phyloP scores from a whole-genome alignment of 2,329 filamentous ascomycete species.

The Ophiostoma australiae region DNA sequence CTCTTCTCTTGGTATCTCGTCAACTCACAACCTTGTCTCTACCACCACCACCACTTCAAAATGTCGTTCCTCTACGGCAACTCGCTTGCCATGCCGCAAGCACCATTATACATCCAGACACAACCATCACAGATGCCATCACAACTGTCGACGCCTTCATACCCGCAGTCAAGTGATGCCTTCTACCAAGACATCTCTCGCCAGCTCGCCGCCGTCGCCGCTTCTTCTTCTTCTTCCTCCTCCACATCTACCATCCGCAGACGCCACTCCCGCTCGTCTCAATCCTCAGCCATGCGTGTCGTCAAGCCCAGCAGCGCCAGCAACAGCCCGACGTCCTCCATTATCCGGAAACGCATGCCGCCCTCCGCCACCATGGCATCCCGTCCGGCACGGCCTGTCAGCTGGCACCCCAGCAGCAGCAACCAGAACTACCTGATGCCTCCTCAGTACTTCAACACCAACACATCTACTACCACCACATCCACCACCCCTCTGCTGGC shows the following conservation, averaged over 20 bases:
- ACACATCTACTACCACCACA: slow-evolving; percentile 20
- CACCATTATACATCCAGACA: slow-evolving; percentile 11
- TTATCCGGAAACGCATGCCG: slow-evolving; percentile 53
- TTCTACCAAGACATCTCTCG: slow-evolving; percentile 49
- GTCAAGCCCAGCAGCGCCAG: slow-evolving; percentile 57
- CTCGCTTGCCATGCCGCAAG: slow-evolving; percentile 31
- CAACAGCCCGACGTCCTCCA: slow-evolving; percentile 59
- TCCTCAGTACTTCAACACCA: slow-evolving; percentile 13
- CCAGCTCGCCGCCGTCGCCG: slow-evolving; percentile 40
- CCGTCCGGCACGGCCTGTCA: slow-evolving; percentile 55
- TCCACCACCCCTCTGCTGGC: slow-evolving; percentile 14
- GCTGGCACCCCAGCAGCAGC: slow-evolving; percentile 61
- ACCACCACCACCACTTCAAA: slow-evolving; percentile 20
- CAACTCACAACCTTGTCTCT: neutral
- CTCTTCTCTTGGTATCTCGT: neutral
- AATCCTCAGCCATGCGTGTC: slow-evolving; percentile 52
- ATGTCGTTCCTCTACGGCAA: slow-evolving; percentile 31
- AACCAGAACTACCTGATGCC: slow-evolving; percentile 36
- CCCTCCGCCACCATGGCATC: slow-evolving; percentile 26
- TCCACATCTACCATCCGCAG: slow-evolving; percentile 38
- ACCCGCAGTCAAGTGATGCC: slow-evolving; percentile 36
- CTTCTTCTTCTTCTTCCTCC: neutral
- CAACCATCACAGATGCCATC: slow-evolving; percentile 2
- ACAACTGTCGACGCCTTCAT: slow-evolving; percentile 10
- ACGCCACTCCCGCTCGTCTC: slow-evolving; percentile 47